Percentiles rank a stretch among this genome's conserved stretches.
Evolutionary conservation across 225 moss, liverwort and hornwort genomes (phyloP).

Genomic region (Pleurozium schreberi): DNA sequence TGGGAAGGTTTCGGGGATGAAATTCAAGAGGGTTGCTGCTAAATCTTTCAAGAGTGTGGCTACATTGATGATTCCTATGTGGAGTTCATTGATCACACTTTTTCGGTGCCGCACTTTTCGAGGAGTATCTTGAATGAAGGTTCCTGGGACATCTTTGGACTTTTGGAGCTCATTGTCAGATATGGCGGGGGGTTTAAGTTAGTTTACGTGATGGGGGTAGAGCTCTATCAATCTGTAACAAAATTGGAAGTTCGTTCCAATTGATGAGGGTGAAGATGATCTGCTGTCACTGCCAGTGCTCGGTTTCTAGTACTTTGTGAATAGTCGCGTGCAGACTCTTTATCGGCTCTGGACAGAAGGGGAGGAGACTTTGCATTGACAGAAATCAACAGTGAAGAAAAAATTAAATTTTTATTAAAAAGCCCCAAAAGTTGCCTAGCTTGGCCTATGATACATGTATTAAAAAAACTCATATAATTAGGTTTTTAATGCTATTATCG

Average conservation of each 20-base stretch:
- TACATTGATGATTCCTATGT: not conserved
- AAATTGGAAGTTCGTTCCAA: not conserved
- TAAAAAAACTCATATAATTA: too few relatives aligned
- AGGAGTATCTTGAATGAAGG: not conserved
- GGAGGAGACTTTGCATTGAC: not conserved
- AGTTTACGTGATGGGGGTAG: not conserved
- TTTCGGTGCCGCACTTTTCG: not conserved
- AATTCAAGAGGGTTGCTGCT: not conserved
- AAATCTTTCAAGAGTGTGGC: not conserved
- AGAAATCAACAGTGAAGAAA: too few relatives aligned
- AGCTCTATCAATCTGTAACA: not conserved
- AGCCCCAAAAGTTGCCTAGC: too few relatives aligned
- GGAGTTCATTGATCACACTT: not conserved
- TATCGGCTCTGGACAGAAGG: not conserved
- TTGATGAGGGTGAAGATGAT: not conserved
- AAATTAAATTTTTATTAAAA: too few relatives aligned
- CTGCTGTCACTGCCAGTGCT: too few relatives aligned
- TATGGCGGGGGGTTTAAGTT: not conserved
- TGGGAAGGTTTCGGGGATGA: not conserved
- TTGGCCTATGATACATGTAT: too few relatives aligned
- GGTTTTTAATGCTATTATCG: too few relatives aligned
- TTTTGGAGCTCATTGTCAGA: not conserved
- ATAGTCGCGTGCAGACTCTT: not conserved
- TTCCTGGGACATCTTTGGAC: not conserved
- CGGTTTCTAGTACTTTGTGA: not conserved